Percentiles rank a stretch among this genome's conserved stretches.
Conservation (phyloP, 2,329 filamentous ascomycete species). For the Aspergillus sp. region DNA sequence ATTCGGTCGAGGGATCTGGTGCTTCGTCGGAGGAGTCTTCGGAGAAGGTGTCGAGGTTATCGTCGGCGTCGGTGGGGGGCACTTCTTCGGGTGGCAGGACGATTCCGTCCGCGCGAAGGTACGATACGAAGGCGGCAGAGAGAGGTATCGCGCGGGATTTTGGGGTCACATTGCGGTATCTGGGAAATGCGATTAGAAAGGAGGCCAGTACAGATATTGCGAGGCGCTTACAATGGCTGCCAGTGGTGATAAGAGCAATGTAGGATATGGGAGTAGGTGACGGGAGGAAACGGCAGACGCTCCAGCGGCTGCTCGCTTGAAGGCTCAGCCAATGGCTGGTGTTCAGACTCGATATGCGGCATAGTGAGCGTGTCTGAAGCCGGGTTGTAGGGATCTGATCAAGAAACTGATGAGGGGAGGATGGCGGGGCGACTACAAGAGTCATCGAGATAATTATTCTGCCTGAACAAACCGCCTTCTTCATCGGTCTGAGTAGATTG, state of each 20-base stretch:
- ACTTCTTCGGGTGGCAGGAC: conserved; percentile 61
- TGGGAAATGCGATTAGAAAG: conserved; percentile 30
- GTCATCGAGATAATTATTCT: not conserved
- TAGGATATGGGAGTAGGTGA: conserved; percentile 82
- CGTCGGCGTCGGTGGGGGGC: conserved; percentile 32
- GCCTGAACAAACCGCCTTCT: not conserved
- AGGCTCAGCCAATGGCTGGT: conserved; percentile 10
- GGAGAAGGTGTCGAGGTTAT: conserved; percentile 52
- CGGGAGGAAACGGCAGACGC: conserved; percentile 71
- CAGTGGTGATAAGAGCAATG: conserved; percentile 93
- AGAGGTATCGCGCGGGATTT: conserved; percentile 84
- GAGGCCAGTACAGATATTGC: not conserved
- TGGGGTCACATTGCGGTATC: conserved; percentile 76
- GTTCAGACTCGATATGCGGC: conserved; percentile 29
- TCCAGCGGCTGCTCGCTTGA: conserved; percentile 18
- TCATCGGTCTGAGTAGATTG: not conserved
- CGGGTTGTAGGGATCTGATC: not conserved
- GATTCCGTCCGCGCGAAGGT: conserved; percentile 90
- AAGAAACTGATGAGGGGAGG: conserved; percentile 1
- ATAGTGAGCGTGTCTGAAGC: conserved; percentile 15
- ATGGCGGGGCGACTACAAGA: not conserved
- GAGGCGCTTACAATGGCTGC: conserved; percentile 66
- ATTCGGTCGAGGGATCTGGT: conserved; percentile 54
- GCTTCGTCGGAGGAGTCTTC: conserved; percentile 59
- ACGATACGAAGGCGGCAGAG: conserved; percentile 71